Percentiles rank a stretch among this genome's conserved stretches.
Evolutionary conservation across 2,329 filamentous ascomycete genomes (phyloP).

Genomic region (Hymenoscyphus fraxineus): DNA sequence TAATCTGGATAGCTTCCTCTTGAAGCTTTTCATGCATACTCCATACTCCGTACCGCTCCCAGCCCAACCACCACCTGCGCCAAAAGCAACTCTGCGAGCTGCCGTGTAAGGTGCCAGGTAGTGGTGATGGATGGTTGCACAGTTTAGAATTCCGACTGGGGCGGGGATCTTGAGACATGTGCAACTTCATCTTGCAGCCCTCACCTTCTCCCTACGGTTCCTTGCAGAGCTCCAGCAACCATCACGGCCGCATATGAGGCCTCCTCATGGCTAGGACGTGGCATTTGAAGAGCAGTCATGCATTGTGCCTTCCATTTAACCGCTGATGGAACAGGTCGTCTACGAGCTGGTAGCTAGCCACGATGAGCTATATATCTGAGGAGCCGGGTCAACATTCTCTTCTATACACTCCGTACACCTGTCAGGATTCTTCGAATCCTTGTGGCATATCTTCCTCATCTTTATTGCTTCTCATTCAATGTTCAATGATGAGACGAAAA

Average conservation of each 20-base stretch:
- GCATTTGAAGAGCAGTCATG: conserved; percentile 1
- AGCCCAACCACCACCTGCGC: not conserved
- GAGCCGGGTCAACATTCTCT: not conserved
- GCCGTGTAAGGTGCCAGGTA: conserved; percentile 4
- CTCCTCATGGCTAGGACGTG: conserved; percentile 11
- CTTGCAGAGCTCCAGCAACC: conserved; percentile 2
- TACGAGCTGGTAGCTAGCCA: not conserved
- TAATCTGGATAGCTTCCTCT: not conserved
- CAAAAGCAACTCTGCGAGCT: not conserved
- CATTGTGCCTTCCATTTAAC: conserved; percentile 2
- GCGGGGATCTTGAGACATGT: conserved; percentile 11
- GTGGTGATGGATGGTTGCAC: not conserved
- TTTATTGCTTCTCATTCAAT: not conserved
- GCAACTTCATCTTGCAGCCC: conserved; percentile 15
- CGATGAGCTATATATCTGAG: not conserved
- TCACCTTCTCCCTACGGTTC: conserved; percentile 1
- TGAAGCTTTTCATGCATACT: not conserved
- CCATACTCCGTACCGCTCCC: no score
- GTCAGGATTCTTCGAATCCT: not conserved
- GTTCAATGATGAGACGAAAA: not conserved
- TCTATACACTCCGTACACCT: not conserved
- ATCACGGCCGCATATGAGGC: conserved; percentile 9
- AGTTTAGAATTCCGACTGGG: not conserved
- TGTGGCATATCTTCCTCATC: not conserved
- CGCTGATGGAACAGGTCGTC: not conserved